phyloP scores from a whole-genome alignment of 1,139 yeast species.

The Taiozyma sp. region DNA sequence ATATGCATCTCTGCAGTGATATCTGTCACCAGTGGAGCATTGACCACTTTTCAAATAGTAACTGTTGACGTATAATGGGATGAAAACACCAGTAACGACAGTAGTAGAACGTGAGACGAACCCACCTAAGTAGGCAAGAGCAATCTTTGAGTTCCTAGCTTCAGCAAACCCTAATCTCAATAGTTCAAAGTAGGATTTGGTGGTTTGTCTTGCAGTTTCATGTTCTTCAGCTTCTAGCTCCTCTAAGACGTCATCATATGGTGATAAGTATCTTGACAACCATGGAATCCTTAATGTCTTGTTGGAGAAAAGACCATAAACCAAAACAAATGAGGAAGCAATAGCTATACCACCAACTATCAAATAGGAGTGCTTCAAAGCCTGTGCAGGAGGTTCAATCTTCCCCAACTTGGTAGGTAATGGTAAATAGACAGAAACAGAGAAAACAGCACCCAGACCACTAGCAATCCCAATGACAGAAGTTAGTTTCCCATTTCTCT shows the following conservation, averaged over 20 bases:
- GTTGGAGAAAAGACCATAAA: conserved; percentile 44
- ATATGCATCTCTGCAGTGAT: conserved; percentile 59
- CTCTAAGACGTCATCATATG: conserved; percentile 23
- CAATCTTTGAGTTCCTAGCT: conserved; percentile 33
- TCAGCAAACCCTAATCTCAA: conserved; percentile 42
- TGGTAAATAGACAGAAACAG: conserved; percentile 47
- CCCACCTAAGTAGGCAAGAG: conserved; percentile 56
- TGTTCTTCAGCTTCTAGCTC: conserved; percentile 21
- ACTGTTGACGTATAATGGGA: conserved; percentile 59
- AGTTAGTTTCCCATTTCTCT: conserved; percentile 49
- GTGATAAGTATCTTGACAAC: conserved; percentile 17
- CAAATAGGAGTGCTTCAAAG: conserved; percentile 44
- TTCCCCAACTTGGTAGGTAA: conserved; percentile 33
- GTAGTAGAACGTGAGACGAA: conserved; percentile 64
- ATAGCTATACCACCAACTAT: conserved; percentile 44
- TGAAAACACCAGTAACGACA: conserved; percentile 54
- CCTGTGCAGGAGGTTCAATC: conserved; percentile 37
- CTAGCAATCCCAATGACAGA: conserved; percentile 60
- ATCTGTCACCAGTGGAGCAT: conserved; percentile 34
- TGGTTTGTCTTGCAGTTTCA: conserved; percentile 13
- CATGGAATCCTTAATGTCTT: conserved; percentile 28
- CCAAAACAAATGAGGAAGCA: conserved; percentile 34
- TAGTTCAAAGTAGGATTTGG: conserved; percentile 34
- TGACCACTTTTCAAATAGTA: conserved; percentile 46
- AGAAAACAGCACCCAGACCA: conserved; percentile 65